Percentiles rank a stretch among this genome's conserved stretches.
Evolutionary conservation across 1,284 basidiomycete genomes (phyloP).

Genomic region (Moniliophthora roreri): DNA sequence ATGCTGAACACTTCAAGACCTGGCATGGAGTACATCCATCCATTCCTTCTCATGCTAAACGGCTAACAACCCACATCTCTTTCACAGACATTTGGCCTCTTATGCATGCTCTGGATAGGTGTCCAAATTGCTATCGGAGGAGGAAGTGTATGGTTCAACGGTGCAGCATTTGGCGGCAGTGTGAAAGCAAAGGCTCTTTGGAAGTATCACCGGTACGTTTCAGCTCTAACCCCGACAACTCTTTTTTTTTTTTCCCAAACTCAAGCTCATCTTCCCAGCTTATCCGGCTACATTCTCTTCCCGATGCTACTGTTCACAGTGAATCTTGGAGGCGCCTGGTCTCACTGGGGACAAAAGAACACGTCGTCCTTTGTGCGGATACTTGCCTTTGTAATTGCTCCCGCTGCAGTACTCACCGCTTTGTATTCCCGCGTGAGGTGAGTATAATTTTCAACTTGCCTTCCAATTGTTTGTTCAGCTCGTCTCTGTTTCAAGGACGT

Average conservation of each 20-base stretch:
- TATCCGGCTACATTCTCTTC: slow-evolving; percentile 67
- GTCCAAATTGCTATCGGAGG: slow-evolving; percentile 57
- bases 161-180: slow-evolving; percentile 63
- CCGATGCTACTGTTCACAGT: slow-evolving; percentile 53
- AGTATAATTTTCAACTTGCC: slow-evolving; percentile 15
- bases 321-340: slow-evolving; percentile 66
- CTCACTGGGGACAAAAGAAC: slow-evolving; percentile 47
- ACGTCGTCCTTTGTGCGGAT: slow-evolving; percentile 41
- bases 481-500: slow-evolving; percentile 30
- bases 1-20: slow-evolving; percentile 53
- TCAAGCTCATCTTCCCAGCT: slow-evolving; percentile 30
- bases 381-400: slow-evolving; percentile 54
- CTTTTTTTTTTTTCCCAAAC: not conserved
- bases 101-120: slow-evolving; percentile 53
- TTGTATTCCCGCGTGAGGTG: slow-evolving; percentile 49
- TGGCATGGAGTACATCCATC: slow-evolving; percentile 62
- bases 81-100: slow-evolving; percentile 53
- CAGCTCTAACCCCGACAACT: slow-evolving; percentile 1
- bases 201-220: slow-evolving; percentile 70
- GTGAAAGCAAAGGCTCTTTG: slow-evolving; percentile 65
- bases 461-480: slow-evolving; percentile 6
- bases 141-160: slow-evolving; percentile 69
- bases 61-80: slow-evolving; percentile 15
- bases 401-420: slow-evolving; percentile 38
- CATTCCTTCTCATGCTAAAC: not conserved